phyloP scores from a whole-genome alignment of 345 rosid species.

The Pseudoturritis turrita region DNA sequence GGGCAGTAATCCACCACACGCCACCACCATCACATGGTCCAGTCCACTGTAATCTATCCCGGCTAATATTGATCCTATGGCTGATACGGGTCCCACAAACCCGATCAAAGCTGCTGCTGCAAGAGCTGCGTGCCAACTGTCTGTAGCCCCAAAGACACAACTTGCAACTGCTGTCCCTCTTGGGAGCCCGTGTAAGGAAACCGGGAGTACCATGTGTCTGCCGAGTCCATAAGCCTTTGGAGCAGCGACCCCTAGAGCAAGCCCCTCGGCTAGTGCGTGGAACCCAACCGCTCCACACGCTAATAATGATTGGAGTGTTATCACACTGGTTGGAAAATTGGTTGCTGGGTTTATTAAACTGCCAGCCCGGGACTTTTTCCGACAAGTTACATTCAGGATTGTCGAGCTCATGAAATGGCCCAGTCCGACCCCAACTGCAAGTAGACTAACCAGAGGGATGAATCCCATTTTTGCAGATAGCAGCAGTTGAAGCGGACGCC shows the following conservation, averaged over 20 bases:
- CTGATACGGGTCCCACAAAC: conserved; percentile 85
- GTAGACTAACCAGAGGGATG: conserved; percentile 48
- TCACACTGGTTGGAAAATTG: conserved; percentile 63
- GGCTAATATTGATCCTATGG: conserved; percentile 84
- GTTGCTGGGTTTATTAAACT: conserved; percentile 41
- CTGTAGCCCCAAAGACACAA: conserved; percentile 88
- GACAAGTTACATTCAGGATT: conserved; percentile 47
- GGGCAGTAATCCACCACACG: conserved; percentile 85
- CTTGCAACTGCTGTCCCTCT: conserved; percentile 98
- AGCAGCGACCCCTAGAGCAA: conserved; percentile 97
- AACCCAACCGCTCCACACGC: conserved; percentile 86
- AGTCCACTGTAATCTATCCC: conserved; percentile 94
- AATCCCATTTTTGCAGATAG: conserved; percentile 76
- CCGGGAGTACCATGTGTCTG: conserved; percentile 94
- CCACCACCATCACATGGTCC: conserved; percentile 88
- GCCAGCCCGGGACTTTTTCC: conserved; percentile 51
- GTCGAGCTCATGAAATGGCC: conserved; percentile 54
- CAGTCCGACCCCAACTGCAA: conserved; percentile 55
- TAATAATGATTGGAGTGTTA: conserved; percentile 81
- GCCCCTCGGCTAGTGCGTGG: conserved; percentile 97
- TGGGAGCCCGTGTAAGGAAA: conserved; percentile 91
- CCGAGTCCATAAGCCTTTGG: conserved; percentile 96
- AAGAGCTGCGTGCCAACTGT: conserved; percentile 85
- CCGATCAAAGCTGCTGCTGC: conserved; percentile 90
- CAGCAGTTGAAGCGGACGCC: conserved; percentile 92